phyloP scores from a whole-genome alignment of 2,329 filamentous ascomycete species.

The Dothideomycetes sp. region DNA sequence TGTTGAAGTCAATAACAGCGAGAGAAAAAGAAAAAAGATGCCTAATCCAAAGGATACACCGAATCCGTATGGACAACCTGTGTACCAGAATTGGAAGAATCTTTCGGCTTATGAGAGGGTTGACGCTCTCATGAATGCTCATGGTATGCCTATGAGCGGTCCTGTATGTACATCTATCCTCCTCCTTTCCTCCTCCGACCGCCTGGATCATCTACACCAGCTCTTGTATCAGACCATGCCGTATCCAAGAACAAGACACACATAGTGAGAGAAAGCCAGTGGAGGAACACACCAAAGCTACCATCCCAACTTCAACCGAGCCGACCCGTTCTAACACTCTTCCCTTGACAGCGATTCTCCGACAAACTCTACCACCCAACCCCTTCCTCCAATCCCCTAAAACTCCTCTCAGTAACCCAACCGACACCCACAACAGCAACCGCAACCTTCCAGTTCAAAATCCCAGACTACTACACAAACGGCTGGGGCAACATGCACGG shows the following conservation, averaged over 20 bases:
- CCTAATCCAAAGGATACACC: conserved; percentile 1
- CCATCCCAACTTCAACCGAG: neutral
- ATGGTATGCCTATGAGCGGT: neutral
- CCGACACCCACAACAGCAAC: neutral
- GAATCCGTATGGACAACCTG: neutral
- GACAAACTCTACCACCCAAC: neutral
- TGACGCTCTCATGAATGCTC: neutral
- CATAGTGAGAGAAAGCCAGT: neutral
- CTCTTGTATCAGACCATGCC: neutral
- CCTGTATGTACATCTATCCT: neutral
- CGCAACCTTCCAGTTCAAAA: conserved; percentile 17
- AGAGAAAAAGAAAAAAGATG: too few species aligned
- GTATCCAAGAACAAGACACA: neutral
- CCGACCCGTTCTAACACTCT: neutral
- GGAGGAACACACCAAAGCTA: neutral
- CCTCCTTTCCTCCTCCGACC: neutral
- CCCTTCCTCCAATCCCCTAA: neutral
- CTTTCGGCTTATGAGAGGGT: neutral
- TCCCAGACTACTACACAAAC: conserved; percentile 39
- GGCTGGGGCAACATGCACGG: conserved; percentile 42
- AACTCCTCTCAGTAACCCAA: neutral
- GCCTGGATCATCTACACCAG: neutral
- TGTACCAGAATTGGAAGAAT: neutral
- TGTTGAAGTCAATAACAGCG: too few species aligned
- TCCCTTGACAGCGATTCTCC: neutral